Conservation (phyloP, 164 flowering plant genomes). For the Vitis labrusca region DNA sequence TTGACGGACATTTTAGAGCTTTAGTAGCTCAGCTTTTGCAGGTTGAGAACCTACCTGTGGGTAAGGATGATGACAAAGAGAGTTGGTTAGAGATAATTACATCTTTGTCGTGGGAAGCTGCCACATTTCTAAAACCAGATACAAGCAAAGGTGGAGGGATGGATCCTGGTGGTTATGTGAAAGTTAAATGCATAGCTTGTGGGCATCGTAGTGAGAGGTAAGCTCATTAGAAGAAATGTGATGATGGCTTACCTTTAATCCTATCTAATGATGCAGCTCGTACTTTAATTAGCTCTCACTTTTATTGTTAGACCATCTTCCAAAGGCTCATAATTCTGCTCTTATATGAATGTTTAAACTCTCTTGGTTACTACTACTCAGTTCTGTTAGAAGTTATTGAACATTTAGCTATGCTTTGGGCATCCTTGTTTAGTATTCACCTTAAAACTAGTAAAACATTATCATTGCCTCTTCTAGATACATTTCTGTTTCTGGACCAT, state of each 20-base stretch:
- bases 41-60: conserved; percentile 65
- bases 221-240: neutral
- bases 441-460: too few relatives aligned
- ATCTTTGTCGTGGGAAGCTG: conserved; percentile 92
- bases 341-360: neutral
- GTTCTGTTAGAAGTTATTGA: neutral
- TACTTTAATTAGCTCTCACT: too few relatives aligned
- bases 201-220: conserved; percentile 81
- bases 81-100: conserved; percentile 86
- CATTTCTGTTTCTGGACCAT: neutral
- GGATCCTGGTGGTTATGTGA: conserved; percentile 96
- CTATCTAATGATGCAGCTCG: too few relatives aligned
- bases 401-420: neutral
- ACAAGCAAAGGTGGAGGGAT: conserved; percentile 84
- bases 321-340: too few relatives aligned
- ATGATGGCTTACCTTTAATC: too few relatives aligned
- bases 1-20: conserved; percentile 91
- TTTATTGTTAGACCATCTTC: too few relatives aligned
- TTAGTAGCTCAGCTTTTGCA: conserved; percentile 80
- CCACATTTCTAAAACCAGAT: conserved; percentile 81
- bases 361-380: neutral
- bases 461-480: neutral
- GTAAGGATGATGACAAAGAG: conserved; percentile 55
- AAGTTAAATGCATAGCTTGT: conserved; percentile 80
- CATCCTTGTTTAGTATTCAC: neutral